Conservation (phyloP, 1,139 yeast species). For the Hemisphaericaspora xylofermentans region DNA sequence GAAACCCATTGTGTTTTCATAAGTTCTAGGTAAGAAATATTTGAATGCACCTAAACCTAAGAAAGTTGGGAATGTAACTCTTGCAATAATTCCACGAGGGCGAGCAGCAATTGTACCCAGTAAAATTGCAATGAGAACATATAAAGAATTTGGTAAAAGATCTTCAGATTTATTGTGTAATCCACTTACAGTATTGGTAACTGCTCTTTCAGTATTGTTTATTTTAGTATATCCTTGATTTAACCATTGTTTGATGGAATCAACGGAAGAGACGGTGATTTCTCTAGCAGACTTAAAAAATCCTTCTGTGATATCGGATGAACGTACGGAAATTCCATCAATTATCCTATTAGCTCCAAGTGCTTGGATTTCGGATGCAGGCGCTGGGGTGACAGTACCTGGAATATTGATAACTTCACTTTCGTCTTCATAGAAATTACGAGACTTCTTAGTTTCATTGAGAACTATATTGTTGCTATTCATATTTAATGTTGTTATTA, state of each 20-base stretch:
- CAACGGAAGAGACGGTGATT: conserved; percentile 17
- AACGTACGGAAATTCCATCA: conserved; percentile 59
- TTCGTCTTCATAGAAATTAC: conserved; percentile 64
- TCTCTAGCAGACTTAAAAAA: conserved; percentile 49
- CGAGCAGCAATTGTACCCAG: conserved; percentile 82
- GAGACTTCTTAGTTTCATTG: conserved; percentile 27
- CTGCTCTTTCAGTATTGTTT: conserved; percentile 61
- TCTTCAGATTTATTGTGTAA: conserved; percentile 75
- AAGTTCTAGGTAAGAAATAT: conserved; percentile 78
- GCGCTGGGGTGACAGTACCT: conserved; percentile 55
- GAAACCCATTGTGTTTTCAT: conserved; percentile 58
- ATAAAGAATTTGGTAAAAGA: conserved; percentile 72
- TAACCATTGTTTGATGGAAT: conserved; percentile 21
- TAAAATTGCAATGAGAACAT: conserved; percentile 70
- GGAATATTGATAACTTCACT: conserved; percentile 50
- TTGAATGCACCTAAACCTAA: conserved; percentile 72
- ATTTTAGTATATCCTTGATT: conserved; percentile 47
- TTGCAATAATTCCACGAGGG: conserved; percentile 59
- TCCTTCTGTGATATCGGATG: conserved; percentile 49
- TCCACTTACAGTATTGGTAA: conserved; percentile 64
- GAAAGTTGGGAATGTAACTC: conserved; percentile 59
- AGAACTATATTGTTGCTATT: conserved; percentile 11
- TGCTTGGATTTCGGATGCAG: conserved; percentile 42
- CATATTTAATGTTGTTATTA: conserved; percentile 5
- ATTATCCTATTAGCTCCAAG: conserved; percentile 47